phyloP scores from a whole-genome alignment of 331 rosid species.

The Malus hybrid region DNA sequence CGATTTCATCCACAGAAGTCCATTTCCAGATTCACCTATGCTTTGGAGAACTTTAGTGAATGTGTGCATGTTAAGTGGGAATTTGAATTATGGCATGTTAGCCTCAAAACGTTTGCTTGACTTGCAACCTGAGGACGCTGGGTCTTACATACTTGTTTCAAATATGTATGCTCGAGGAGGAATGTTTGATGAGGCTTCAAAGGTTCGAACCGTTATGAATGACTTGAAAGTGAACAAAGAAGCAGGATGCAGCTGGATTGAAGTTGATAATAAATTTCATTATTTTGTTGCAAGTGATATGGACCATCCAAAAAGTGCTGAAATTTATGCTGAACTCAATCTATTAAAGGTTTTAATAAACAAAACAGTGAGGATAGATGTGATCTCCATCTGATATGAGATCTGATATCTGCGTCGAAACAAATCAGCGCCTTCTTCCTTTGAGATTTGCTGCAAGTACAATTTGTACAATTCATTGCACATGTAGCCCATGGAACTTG shows the following conservation, averaged over 20 bases:
- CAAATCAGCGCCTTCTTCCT: neutral
- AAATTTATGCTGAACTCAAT: constrained; percentile 35
- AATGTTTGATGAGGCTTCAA: constrained; percentile 41
- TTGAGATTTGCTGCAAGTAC: neutral
- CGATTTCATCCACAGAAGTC: constrained; percentile 23
- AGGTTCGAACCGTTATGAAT: constrained; percentile 40
- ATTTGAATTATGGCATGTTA: constrained; percentile 28
- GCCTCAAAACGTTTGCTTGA: constrained; percentile 39
- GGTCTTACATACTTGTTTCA: constrained; percentile 39
- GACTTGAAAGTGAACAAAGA: constrained; percentile 41
- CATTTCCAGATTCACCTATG: constrained; percentile 29
- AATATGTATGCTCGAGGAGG: constrained; percentile 44
- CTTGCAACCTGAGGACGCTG: constrained; percentile 41
- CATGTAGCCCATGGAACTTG: neutral
- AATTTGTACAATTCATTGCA: neutral
- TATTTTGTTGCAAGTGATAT: constrained; percentile 41
- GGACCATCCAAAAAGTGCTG: constrained; percentile 33
- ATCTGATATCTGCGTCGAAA: neutral
- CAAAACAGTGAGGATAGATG: constrained; percentile 2
- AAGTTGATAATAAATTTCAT: constrained; percentile 36
- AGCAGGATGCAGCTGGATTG: constrained; percentile 48
- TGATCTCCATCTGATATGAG: constrained; percentile 8
- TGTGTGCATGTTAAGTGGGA: constrained; percentile 31
- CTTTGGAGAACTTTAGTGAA: constrained; percentile 50
- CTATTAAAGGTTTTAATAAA: constrained; percentile 20